Conservation (phyloP, 345 rosid species). For the Ceriops decandra region DNA sequence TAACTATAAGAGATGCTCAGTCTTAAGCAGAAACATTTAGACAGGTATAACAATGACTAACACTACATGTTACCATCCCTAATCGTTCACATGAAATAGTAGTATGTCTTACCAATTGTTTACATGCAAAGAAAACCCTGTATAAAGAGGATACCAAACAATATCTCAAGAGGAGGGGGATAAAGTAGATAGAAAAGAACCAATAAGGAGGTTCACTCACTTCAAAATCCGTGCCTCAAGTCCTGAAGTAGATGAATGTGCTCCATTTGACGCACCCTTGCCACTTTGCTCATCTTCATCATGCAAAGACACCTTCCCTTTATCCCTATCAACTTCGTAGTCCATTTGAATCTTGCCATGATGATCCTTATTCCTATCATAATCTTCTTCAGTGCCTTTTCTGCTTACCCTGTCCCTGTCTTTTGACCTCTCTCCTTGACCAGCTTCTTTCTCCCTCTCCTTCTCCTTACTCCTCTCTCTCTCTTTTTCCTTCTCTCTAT, state of each 20-base stretch:
- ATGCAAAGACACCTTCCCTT: conserved; percentile 18
- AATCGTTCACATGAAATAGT: not conserved
- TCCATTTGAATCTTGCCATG: conserved; percentile 22
- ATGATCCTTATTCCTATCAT: conserved; percentile 30
- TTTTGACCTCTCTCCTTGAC: conserved; percentile 34
- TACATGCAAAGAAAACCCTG: not conserved
- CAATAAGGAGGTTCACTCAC: conserved; percentile 38
- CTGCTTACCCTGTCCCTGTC: conserved; percentile 36
- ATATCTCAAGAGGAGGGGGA: not conserved
- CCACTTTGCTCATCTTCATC: conserved; percentile 33
- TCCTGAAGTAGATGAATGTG: conserved; percentile 33
- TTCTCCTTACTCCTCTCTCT: conserved; percentile 35
- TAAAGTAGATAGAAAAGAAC: not conserved
- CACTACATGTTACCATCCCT: not conserved
- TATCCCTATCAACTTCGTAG: conserved; percentile 37
- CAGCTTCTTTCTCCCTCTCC: conserved; percentile 41
- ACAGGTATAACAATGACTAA: not conserved
- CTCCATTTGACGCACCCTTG: conserved; percentile 33
- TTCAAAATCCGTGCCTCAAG: conserved; percentile 61
- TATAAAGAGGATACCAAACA: not conserved
- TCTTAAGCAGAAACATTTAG: too few species aligned
- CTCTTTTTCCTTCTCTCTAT: conserved; percentile 49
- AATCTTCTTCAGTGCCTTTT: conserved; percentile 34
- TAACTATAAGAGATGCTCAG: not conserved
- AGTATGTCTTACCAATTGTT: not conserved